Base-by-base conservation (phyloP, 2,329 filamentous ascomycete species). In the Penicillium freii region DNA sequence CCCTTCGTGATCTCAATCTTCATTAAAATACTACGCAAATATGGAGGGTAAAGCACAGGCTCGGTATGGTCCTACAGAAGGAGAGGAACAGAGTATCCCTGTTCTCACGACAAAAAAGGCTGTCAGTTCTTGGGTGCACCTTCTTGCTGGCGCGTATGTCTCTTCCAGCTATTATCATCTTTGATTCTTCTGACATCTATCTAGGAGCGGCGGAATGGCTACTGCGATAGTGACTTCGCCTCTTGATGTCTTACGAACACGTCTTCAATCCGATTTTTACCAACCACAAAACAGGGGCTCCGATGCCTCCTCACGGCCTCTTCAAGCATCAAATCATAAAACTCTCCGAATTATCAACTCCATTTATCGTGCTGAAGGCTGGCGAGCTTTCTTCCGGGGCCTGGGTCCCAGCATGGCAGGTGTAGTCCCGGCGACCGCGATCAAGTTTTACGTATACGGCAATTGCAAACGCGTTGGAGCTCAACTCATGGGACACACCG, bases 191-290 rank as follows among this genome's bases (percentile, higher is more conserved):
- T 56, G 34, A 40, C 39, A 51, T 51, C 13, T 39, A 6, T 51
- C 17, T 46, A 72, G 70, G 61, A 64, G 63, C 56, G 92, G 91
- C 54, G 93, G 93, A 43, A 90, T 96, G 70, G 91, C 90, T 34
- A 95, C 91, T 11, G 93, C 92, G 52, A 83, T 97, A 51, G 88
- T 96, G 59, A 96, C 92, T 51, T 97, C 92, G 72, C 93, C 93
- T 36, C 86, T 97, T 65, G 93, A 97, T 78, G 93, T 97, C 58
- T 96, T 97, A 75, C 96, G 97, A 80, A 97, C 93, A 42, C 96
- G 96, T 75, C 80, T 97, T 56, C 93, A 97, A 75, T 92, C 91
- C 13, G 92, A 96, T 71, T 95, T 94, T 73, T 97, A 97, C 80
- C 91, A 96, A 75, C 83, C 87, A 10, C 33, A 29, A 15, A 56